Base-by-base conservation (phyloP, 768 basidiomycete genomes). In the Kwoniella botswanensis region DNA sequence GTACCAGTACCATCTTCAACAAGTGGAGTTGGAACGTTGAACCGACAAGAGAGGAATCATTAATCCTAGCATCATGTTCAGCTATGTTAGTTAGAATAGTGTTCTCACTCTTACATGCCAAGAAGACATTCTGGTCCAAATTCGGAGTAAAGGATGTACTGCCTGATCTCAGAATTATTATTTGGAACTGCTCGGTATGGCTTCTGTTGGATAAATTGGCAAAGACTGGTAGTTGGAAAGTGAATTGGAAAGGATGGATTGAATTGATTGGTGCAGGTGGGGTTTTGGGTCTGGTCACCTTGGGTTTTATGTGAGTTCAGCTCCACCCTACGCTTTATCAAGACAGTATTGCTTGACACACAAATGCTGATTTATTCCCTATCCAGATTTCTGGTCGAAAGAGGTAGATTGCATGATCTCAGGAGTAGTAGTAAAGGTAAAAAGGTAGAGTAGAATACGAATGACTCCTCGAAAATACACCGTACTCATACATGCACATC, bases 1-100 rank as follows among this genome's bases (percentile, higher is more conserved):
- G 26, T 18, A 46, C 26, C 26, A 76, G 26, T 18, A 46, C 26
- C 26, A 76, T 88, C 26, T 90, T 90, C 42, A 4, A 93, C 93
- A 52, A 41, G 26, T 15, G 83, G 76, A 15, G 54, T 81, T 18
- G 69, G 57, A 12, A 72, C 74, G 66, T 71, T 55, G 55, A 70
- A 44, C 52, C 46, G 5, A 71, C 46, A 64, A 71, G 70, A 35
- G 80, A 80, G 67, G 55, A 68, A 59, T 58, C 72, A 1, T 58
- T 82, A 29, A 75, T 82, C 44, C 69, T 68, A 24, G 74, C 81
- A 46, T 77, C 76, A 21, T 76, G 76, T 26, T 21, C 73, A 4
- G 72, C 74, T 10, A 82, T 81, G 81, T 11, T 76, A 0, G 65
- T 81, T 5, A 65, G 82, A 54, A 82, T 83, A 58, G 57, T 58